Conservation (phyloP, 768 basidiomycete genomes). For the Leccinum broughii region DNA sequence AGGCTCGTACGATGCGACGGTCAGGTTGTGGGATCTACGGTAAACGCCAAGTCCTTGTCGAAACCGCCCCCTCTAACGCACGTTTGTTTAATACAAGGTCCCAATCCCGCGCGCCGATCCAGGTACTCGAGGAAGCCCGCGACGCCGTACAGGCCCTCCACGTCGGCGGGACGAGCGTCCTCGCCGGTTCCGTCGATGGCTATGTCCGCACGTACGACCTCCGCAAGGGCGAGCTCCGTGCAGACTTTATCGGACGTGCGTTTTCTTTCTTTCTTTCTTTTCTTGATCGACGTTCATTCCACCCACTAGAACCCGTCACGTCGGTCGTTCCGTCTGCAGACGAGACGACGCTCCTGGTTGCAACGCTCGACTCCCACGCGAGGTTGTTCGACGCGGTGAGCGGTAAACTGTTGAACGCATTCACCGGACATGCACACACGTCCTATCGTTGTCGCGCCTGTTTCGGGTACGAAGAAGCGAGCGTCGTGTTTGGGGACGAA, state of each 20-base stretch:
- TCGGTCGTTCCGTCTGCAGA: slow-evolving; percentile 81
- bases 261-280: slow-evolving; percentile 11
- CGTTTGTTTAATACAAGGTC: slow-evolving; percentile 44
- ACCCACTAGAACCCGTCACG: slow-evolving; percentile 74
- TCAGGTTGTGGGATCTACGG: slow-evolving; percentile 92
- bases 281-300: not conserved
- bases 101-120: slow-evolving; percentile 83
- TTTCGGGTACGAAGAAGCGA: slow-evolving; percentile 83
- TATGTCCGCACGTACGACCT: slow-evolving; percentile 92
- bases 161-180: slow-evolving; percentile 63
- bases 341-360: slow-evolving; percentile 74
- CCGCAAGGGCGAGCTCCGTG: slow-evolving; percentile 85
- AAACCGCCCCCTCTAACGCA: not conserved
- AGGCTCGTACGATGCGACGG: slow-evolving; percentile 93
- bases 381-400: slow-evolving; percentile 82
- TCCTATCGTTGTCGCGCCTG: slow-evolving; percentile 79
- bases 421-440: slow-evolving; percentile 71
- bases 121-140: slow-evolving; percentile 83
- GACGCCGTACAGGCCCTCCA: slow-evolving; percentile 84
- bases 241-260: slow-evolving; percentile 90
- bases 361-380: slow-evolving; percentile 81
- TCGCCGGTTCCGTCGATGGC: slow-evolving; percentile 89
- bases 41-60: slow-evolving; percentile 22
- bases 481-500: slow-evolving; percentile 87
- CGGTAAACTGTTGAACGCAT: slow-evolving; percentile 85